Percentiles rank a stretch among this genome's conserved stretches.
These are phyloP conservation scores for Fusarium succisae DNA, from an alignment of 2,329 filamentous ascomycete species.

Conservation along the genomic window DNA sequence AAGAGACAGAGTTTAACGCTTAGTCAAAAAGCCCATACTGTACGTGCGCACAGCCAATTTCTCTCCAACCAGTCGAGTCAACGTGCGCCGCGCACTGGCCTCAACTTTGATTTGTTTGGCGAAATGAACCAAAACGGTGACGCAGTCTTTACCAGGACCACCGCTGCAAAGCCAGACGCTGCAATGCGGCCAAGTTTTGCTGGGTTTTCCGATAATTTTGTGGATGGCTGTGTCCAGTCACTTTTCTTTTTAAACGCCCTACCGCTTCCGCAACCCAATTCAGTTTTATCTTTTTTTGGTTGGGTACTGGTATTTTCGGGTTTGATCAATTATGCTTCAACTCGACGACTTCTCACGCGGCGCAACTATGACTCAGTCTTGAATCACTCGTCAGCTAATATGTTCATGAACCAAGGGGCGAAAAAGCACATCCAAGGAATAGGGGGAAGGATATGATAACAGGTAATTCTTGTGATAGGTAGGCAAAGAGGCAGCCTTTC, in stretches of 20 bases:
- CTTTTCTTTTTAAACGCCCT: conserved; percentile 24
- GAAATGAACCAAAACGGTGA: conserved; percentile 40
- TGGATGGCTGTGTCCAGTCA: conserved; percentile 23
- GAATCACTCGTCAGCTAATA: conserved; percentile 22
- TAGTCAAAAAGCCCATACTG: conserved; percentile 40
- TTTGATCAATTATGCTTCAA: conserved; percentile 31
- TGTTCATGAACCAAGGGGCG: conserved; percentile 15
- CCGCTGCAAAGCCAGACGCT: conserved; percentile 31
- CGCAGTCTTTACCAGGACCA: conserved; percentile 34
- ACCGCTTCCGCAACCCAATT: conserved; percentile 31
- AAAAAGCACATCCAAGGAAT: conserved; percentile 7
- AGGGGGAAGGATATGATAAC: conserved; percentile 16
- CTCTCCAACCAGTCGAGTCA: conserved; percentile 28
- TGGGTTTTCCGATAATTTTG: conserved; percentile 24
- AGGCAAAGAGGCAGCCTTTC: conserved; percentile 29
- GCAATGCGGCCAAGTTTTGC: conserved; percentile 34
- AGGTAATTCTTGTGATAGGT: conserved; percentile 22
- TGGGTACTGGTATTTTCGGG: conserved; percentile 29
- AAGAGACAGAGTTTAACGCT: conserved; percentile 21
- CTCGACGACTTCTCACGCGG: conserved; percentile 21
- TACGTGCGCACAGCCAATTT: conserved; percentile 22
- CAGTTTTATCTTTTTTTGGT: conserved; percentile 14
- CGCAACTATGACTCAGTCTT: conserved; percentile 36
- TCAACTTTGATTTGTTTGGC: conserved; percentile 23
- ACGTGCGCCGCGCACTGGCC: conserved; percentile 39